These are phyloP conservation scores for Phialophora chinensis DNA, from an alignment of 2,329 filamentous ascomycete genomes.

Conservation along the genomic window DNA sequence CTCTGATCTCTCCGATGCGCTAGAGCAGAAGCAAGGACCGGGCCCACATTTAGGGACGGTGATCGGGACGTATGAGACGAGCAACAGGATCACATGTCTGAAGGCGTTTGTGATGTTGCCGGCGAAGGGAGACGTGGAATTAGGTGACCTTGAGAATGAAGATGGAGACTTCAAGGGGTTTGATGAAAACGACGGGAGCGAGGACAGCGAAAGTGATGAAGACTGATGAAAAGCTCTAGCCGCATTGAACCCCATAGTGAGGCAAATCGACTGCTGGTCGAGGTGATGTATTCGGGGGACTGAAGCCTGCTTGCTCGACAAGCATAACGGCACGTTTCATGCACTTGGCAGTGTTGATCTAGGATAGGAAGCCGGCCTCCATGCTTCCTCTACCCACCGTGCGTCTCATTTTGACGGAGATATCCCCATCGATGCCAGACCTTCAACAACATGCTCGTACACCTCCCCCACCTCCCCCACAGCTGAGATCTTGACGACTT, in stretches of 20 bases:
- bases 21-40: constrained; percentile 29
- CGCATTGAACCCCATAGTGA: not conserved
- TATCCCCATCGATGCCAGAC: constrained; percentile 53
- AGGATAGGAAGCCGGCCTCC: not conserved
- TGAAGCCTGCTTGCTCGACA: not conserved
- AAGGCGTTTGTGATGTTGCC: constrained; percentile 84
- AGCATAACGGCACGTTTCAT: not conserved
- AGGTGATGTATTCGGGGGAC: not conserved
- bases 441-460: constrained; percentile 60
- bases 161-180: constrained; percentile 34
- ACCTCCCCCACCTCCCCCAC: constrained; percentile 70
- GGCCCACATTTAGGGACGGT: constrained; percentile 65
- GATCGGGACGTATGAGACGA: constrained; percentile 80
- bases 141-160: constrained; percentile 10
- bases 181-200: constrained; percentile 28
- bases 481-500: constrained; percentile 81
- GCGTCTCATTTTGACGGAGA: constrained; percentile 29
- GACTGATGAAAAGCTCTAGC: constrained; percentile 15
- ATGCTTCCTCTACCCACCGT: not conserved
- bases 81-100: constrained; percentile 87
- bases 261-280: not conserved
- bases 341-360: not conserved
- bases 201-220: constrained; percentile 42
- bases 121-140: constrained; percentile 49
- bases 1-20: constrained; percentile 41